Percentiles rank a stretch among this genome's conserved stretches.
These are phyloP conservation scores for Pseudoneurospora amorphoporcata DNA, from an alignment of 495 filamentous ascomycete species.

Conservation along the genomic window DNA sequence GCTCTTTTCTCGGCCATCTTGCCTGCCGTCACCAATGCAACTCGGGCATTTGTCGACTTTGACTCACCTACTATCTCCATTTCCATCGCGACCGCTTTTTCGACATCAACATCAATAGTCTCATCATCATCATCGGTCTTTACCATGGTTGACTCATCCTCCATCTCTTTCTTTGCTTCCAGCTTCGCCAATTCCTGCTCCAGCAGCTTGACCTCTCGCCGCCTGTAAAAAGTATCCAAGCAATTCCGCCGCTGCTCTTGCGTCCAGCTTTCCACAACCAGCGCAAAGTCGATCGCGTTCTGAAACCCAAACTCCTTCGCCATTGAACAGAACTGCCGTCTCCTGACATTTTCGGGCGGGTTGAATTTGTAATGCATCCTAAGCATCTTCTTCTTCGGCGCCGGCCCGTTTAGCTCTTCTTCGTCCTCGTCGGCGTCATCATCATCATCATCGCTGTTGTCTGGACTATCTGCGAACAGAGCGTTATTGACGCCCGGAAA, in stretches of 20 bases:
- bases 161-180: conserved; percentile 2
- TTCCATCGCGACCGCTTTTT: not conserved
- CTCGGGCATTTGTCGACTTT: not conserved
- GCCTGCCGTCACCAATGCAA: not conserved
- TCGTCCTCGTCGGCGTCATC: not conserved
- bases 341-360: conserved; percentile 64
- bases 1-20: conserved; percentile 1
- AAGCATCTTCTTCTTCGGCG: conserved; percentile 20
- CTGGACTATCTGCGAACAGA: conserved; percentile 27
- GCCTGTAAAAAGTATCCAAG: conserved; percentile 71
- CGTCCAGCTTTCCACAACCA: conserved; percentile 89
- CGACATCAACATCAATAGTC: not conserved
- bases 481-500: conserved; percentile 8
- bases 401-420: not conserved
- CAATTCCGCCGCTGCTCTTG: conserved; percentile 71
- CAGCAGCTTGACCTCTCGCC: conserved; percentile 30
- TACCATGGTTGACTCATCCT: not conserved
- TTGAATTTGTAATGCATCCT: conserved; percentile 52
- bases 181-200: conserved; percentile 9
- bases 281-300: conserved; percentile 75
- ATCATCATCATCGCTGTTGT: not conserved
- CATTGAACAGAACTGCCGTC: conserved; percentile 86
- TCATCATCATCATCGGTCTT: not conserved
- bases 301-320: conserved; percentile 66
- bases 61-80: not conserved